Evolutionary conservation across 495 filamentous ascomycete genomes (phyloP), one percentile per base, ranked within the genome.

Genomic region (Aspergillus ellipticus): DNA sequence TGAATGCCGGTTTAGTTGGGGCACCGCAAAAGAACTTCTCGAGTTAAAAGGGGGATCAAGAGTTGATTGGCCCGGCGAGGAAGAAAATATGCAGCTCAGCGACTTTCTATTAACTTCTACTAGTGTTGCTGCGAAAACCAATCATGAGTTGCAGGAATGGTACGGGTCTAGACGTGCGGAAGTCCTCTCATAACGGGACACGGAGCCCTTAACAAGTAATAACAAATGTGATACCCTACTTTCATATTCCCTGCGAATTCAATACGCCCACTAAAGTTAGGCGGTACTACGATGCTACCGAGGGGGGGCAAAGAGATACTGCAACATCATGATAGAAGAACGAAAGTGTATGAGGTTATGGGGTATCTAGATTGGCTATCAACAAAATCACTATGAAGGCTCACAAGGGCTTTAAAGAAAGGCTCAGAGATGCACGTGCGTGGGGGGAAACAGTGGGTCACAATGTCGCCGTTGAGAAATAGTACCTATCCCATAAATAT

Each of bases 401-500:
- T 39, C 11, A 39, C 11, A 39, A 39, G 35, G 8, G 10, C 35
- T 39, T 8, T 13, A 39, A 15, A 13, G 6, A n/a, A 39, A 39
- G 35, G 35, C 11, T 39, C 4, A n/a, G 5, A 22, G n/a, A n/a
- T n/a, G n/a, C n/a, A n/a, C n/a, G n/a, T n/a, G n/a, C n/a, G n/a
- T n/a, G n/a, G n/a, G n/a, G n/a, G n/a, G n/a, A 24, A 48, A 29
- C 4, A 10, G 13, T 29, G 13, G 24, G 51, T 74, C 60, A 90
- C 55, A 89, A 61, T 0, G 86, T 89, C 21, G 86, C 82, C 10
- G 85, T 88, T 10, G 85, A 80, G 70, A 97, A 97, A 71, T 98
- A 93, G 65, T 96, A 97, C 50, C 96, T 89, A 73, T 97, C 93
- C 94, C 94, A 98, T 15, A 98, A 77, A 65, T 94, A 97, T 66